These are phyloP conservation scores for Diaporthe citri DNA, from an alignment of 2,329 filamentous ascomycete genomes.

Conservation along the genomic window DNA sequence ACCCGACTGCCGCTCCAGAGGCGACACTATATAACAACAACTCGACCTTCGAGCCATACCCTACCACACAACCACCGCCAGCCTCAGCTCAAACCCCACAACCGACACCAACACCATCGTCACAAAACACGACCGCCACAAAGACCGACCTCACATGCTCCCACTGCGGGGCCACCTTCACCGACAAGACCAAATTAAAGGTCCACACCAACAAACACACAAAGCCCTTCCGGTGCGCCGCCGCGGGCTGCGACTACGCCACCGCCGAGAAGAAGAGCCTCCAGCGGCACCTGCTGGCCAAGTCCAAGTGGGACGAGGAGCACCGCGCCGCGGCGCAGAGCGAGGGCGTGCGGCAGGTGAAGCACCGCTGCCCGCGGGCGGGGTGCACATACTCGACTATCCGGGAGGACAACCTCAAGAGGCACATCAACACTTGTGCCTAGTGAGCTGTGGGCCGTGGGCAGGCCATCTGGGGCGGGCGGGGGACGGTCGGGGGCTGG, in stretches of 20 bases:
- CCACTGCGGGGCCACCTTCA: constrained; percentile 29
- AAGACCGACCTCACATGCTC: constrained; percentile 23
- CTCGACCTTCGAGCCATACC: background rate
- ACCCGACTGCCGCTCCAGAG: background rate
- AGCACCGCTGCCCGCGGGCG: constrained; percentile 15
- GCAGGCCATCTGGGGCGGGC: background rate
- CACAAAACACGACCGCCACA: too few species aligned
- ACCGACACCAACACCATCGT: background rate
- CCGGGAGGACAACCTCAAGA: constrained; percentile 36
- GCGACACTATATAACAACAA: background rate
- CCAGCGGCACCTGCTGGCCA: constrained; percentile 36
- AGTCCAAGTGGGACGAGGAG: constrained; percentile 34
- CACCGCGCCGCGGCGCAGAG: constrained; percentile 33
- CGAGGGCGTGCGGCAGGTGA: constrained; percentile 4
- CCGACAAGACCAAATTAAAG: constrained; percentile 34
- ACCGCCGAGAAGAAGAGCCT: constrained; percentile 39
- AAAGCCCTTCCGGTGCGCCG: constrained; percentile 37
- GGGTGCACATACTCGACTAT: constrained; percentile 35
- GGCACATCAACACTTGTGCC: constrained; percentile 29
- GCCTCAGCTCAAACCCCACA: background rate
- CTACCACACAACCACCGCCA: background rate
- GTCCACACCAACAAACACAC: constrained; percentile 40
- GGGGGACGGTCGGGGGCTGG: background rate
- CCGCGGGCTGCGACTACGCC: constrained; percentile 28
- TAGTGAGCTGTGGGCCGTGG: background rate